These are phyloP conservation scores for Punica granatum DNA, from an alignment of 345 rosid genomes.

Conservation along the genomic window DNA sequence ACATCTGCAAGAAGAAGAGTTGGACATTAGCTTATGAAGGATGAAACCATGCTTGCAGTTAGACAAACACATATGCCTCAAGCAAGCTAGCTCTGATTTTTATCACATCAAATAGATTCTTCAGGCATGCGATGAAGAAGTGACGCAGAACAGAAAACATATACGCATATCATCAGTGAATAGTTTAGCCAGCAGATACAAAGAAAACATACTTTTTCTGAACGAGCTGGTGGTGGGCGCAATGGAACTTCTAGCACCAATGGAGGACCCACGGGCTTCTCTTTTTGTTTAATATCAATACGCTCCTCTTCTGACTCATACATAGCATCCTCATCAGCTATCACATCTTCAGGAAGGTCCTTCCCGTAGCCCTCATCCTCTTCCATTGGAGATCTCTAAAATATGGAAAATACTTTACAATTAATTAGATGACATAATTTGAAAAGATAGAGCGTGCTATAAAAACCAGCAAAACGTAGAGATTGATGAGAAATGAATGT, in stretches of 20 bases:
- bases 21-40: neutral
- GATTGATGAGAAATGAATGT: conserved; percentile 3
- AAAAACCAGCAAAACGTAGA: neutral
- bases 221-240: conserved; percentile 73
- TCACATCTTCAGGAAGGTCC: conserved; percentile 63
- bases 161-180: neutral
- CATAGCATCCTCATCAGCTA: conserved; percentile 67
- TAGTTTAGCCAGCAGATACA: neutral
- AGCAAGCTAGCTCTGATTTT: neutral
- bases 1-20: conserved; percentile 53
- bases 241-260: conserved; percentile 83
- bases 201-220: conserved; percentile 49
- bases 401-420: conserved; percentile 6
- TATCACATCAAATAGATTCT: neutral
- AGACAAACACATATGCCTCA: too few species aligned
- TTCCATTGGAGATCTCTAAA: conserved; percentile 71
- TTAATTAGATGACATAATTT: conserved; percentile 11
- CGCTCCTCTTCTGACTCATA: conserved; percentile 85
- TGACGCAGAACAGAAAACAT: neutral
- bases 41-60: neutral
- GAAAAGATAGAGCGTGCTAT: too few species aligned
- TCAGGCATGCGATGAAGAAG: neutral
- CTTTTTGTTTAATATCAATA: conserved; percentile 59
- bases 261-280: conserved; percentile 91
- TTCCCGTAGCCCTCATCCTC: conserved; percentile 77